These are phyloP conservation scores for Trifolium pratense DNA, from an alignment of 306 rosid species.

Conservation along the genomic window DNA sequence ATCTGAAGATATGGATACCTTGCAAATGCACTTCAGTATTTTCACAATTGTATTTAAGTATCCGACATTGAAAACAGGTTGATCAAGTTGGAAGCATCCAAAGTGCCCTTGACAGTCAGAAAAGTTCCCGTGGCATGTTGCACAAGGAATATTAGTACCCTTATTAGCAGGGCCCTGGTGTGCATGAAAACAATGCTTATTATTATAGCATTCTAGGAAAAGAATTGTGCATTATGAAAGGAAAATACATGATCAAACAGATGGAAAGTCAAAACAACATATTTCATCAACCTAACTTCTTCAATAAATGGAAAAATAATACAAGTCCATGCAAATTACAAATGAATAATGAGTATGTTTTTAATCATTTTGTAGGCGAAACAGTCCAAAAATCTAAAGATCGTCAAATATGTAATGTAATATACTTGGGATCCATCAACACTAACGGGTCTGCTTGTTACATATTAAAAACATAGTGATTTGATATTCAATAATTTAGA, in stretches of 20 bases:
- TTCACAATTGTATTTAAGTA: constrained; percentile 60
- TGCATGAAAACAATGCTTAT: constrained; percentile 1
- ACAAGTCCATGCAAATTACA: neutral
- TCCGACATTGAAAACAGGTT: constrained; percentile 83
- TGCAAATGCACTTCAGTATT: constrained; percentile 87
- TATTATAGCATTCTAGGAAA: constrained; percentile 28
- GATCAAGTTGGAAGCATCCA: constrained; percentile 70
- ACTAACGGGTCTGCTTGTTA: neutral
- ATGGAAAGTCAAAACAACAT: neutral
- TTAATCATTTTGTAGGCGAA: neutral
- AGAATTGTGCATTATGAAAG: constrained; percentile 7
- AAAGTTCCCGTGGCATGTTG: constrained; percentile 73
- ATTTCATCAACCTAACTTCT: neutral
- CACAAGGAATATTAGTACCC: constrained; percentile 47
- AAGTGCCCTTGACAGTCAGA: constrained; percentile 83
- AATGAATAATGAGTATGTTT: neutral
- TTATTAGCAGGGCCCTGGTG: constrained; percentile 83
- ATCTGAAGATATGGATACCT: constrained; percentile 55
- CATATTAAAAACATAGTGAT: too few relatives aligned
- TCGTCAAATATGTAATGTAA: neutral
- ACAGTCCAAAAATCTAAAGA: neutral
- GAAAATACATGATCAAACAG: constrained; percentile 17
- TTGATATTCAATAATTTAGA: too few relatives aligned
- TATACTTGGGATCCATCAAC: neutral
- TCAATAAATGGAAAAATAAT: neutral